Evolutionary conservation across 257 asterid species (phyloP).

Genomic region (Fraxinus americana): DNA sequence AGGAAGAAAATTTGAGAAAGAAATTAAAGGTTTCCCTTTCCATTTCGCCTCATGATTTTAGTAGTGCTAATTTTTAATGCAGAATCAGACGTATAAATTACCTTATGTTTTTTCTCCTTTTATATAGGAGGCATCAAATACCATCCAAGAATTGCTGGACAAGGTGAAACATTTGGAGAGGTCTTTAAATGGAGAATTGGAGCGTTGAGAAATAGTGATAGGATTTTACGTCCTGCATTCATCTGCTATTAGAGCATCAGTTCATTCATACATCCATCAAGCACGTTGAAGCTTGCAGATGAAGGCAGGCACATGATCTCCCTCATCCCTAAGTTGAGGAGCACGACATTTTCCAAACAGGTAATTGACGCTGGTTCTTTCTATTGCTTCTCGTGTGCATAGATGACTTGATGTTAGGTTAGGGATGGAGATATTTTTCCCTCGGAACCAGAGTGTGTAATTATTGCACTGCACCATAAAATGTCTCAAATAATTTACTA

Average conservation of each 20-base stretch:
- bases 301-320: neutral
- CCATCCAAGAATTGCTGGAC: conserved; percentile 61
- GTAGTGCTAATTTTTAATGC: neutral
- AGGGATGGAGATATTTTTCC: neutral
- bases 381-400: neutral
- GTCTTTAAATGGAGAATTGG: conserved; percentile 28
- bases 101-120: neutral
- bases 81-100: neutral
- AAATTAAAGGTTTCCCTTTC: conserved; percentile 59
- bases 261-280: neutral
- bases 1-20: conserved; percentile 71
- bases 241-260: neutral
- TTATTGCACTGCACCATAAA: too few species aligned
- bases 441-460: too few species aligned
- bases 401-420: neutral
- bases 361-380: neutral
- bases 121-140: conserved; percentile 66
- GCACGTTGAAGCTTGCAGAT: neutral
- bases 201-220: neutral
- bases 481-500: neutral
- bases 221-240: neutral
- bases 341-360: neutral
- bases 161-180: conserved; percentile 51
- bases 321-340: neutral
- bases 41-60: neutral